Evolutionary conservation across 148 eudicot species (phyloP).

Genomic region (Spergularia bocconei): DNA sequence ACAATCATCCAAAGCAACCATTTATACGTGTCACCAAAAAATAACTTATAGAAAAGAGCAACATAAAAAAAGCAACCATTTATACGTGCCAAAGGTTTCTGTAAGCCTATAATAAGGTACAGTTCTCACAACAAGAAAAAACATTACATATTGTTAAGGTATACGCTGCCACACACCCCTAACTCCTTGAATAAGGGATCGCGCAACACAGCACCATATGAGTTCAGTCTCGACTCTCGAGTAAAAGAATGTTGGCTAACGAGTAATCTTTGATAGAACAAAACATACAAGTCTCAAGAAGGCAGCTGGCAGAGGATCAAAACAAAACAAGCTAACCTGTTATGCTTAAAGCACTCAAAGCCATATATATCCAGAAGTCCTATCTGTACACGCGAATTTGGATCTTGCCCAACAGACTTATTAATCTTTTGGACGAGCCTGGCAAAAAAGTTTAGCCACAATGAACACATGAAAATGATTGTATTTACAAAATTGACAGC

Average conservation of each 20-base stretch:
- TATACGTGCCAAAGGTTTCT: not conserved
- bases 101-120: not conserved
- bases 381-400: constrained; percentile 62
- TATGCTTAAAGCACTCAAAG: constrained; percentile 90
- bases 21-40: not conserved
- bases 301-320: constrained; percentile 2
- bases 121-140: not conserved
- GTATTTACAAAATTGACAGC: not conserved
- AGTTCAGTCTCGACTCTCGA: not conserved
- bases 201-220: not conserved
- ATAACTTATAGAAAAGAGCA: not conserved
- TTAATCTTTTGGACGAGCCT: constrained; percentile 97
- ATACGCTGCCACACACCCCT: not conserved
- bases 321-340: constrained; percentile 48
- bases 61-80: not conserved
- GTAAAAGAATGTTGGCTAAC: not conserved
- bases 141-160: not conserved
- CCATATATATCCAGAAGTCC: constrained; percentile 98
- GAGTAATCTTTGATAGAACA: not conserved
- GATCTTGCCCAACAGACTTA: constrained; percentile 95
- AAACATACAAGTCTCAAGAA: not conserved
- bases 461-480: not conserved
- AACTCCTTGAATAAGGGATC: not conserved
- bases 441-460: constrained; percentile 19
- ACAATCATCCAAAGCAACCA: not conserved